Base-by-base conservation (phyloP, 441 rosid genomes). In the Euphorbia corollata region DNA sequence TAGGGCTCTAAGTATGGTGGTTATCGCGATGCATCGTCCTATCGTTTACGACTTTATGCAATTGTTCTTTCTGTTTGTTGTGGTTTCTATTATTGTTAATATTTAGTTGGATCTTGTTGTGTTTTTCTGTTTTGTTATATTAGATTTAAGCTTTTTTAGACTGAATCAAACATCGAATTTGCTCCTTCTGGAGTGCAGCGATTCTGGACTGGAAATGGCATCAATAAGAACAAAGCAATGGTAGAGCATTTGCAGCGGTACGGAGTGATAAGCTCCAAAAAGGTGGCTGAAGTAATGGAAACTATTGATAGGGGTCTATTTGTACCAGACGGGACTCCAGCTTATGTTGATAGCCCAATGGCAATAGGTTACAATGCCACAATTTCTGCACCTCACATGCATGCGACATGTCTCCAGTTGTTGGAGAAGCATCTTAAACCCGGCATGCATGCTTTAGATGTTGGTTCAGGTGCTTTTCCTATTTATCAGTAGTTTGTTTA, bases 381-480 rank as follows among this genome's bases (percentile, higher is more conserved):
- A 47, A 93, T 93, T 58, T 91, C 96, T 65, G 99, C 97, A 7
- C 99, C 99, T 71, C 96, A 93, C 79, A 91, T 93, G 99, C 99
- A 93, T 62, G 97, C 93, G 18, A 86, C 80, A 57, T 91, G 99
- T 81, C 96, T 93, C 68, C 83, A 87, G 60, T 78, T 93, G 75
- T 81, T 93, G 72, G 89, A 87, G 78, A 77, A 84, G 34, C 65
- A 89, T 80, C 74, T 91, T 80, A 85, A 83, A 76, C 96, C 96
- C 6, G 99, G 97, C 70, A 87, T 89, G 97, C 96, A 50, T 50
- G 96, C 83, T 59, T 84, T 91, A 75, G 99, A 93, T 79, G 89
- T 93, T 65, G 99, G 97, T 71, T 93, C 97, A 59, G 99, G 99
- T 93, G 41, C 65, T 59, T 64, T 59, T 24, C 19, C 24, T 38